Conservation (phyloP, 2,329 filamentous ascomycete species). For the Aquanectria penicillioides region DNA sequence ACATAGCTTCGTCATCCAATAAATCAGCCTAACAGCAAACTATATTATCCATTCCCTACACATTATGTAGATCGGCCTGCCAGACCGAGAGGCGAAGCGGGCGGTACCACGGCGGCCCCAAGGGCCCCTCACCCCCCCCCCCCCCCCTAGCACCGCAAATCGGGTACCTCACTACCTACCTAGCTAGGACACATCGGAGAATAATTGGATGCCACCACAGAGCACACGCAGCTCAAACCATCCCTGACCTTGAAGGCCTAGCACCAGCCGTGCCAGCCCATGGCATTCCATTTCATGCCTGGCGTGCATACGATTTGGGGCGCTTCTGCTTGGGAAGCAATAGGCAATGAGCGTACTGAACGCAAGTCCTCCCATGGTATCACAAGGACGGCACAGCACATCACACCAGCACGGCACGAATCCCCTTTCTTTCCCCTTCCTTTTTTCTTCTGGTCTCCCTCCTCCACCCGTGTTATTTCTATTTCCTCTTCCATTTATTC, state of each 20-base stretch:
- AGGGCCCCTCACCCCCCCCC: neutral
- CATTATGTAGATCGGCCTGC: neutral
- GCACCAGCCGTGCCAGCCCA: too few species aligned
- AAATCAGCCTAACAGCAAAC: neutral
- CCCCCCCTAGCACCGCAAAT: neutral
- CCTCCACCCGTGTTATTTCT: constrained; percentile 4
- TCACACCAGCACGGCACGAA: neutral
- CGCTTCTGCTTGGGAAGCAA: neutral
- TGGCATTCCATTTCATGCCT: too few species aligned
- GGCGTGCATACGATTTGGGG: too few species aligned
- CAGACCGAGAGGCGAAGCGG: constrained; percentile 5
- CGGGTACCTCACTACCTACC: constrained; percentile 5
- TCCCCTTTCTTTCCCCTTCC: neutral
- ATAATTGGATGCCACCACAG: constrained; percentile 3
- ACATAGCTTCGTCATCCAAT: too few species aligned
- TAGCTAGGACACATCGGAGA: constrained; percentile 7
- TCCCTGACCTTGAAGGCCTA: neutral
- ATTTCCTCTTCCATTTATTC: neutral
- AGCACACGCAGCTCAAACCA: too few species aligned
- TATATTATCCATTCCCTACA: neutral
- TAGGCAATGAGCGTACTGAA: neutral
- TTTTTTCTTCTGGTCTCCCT: neutral
- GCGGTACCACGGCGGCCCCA: too few species aligned
- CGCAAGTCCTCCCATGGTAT: neutral
- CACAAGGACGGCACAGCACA: constrained; percentile 9